phyloP scores from a whole-genome alignment of 257 asterid genomes.

The Nicotiana otophora region DNA sequence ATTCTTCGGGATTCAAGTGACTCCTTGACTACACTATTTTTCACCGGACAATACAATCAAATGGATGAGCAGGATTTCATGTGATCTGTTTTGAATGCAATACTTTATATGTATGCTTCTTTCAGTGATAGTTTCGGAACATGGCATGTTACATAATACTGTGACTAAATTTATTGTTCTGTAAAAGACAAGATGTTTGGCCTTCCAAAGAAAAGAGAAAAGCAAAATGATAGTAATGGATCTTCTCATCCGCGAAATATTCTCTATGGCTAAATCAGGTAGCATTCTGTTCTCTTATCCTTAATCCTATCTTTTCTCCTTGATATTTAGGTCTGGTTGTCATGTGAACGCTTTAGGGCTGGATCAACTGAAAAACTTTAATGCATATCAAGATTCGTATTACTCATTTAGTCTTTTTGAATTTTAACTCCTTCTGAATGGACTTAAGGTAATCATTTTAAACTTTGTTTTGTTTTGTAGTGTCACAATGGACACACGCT shows the following conservation, averaged over 20 bases:
- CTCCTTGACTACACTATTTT: background rate
- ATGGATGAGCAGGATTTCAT: background rate
- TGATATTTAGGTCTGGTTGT: background rate
- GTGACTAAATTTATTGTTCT: background rate
- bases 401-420: background rate
- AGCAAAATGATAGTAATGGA: background rate
- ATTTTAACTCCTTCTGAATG: background rate
- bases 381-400: background rate
- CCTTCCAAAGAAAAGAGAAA: conserved; percentile 1
- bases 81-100: background rate
- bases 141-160: background rate
- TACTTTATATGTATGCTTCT: background rate
- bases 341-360: background rate
- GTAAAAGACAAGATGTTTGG: background rate
- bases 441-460: background rate
- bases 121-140: background rate
- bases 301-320: background rate
- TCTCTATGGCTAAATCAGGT: background rate
- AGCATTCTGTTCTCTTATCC: background rate
- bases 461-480: conserved; percentile 30
- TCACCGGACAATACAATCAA: background rate
- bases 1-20: background rate
- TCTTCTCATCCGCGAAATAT: background rate
- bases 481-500: conserved; percentile 89
- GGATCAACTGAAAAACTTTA: background rate